Conservation (phyloP, 495 filamentous ascomycete species). For the Aspergillus kassunensis region DNA sequence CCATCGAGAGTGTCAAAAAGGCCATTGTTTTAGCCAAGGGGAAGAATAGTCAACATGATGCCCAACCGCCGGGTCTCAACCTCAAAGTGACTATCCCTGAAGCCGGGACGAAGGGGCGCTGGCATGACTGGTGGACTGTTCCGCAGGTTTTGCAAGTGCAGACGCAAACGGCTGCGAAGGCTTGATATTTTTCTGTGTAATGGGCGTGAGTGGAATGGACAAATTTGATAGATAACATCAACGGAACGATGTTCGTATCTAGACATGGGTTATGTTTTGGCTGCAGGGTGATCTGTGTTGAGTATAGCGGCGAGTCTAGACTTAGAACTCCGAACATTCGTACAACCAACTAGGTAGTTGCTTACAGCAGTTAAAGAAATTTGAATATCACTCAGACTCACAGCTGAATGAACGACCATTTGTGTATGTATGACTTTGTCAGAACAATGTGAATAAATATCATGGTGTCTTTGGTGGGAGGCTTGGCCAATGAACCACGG, state of each 20-base stretch:
- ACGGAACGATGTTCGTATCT: neutral
- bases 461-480: too few relatives aligned
- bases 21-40: slow-evolving; percentile 11
- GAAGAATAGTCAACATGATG: neutral
- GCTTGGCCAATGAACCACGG: too few relatives aligned
- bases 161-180: neutral
- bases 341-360: too few relatives aligned
- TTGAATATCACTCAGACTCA: too few relatives aligned
- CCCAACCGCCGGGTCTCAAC: slow-evolving; percentile 28
- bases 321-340: neutral
- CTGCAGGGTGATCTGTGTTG: too few relatives aligned
- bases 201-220: too few relatives aligned
- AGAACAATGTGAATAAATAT: too few relatives aligned
- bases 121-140: slow-evolving; percentile 78
- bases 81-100: slow-evolving; percentile 51
- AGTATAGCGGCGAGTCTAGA: too few relatives aligned
- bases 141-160: slow-evolving; percentile 50
- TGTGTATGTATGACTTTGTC: too few relatives aligned
- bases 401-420: too few relatives aligned
- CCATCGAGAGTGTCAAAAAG: slow-evolving; percentile 55
- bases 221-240: neutral
- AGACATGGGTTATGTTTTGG: neutral
- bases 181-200: neutral
- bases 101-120: slow-evolving; percentile 46
- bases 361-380: too few relatives aligned